Base-by-base conservation (phyloP, 2,329 filamentous ascomycete genomes). In the Sphaerulina musiva region DNA sequence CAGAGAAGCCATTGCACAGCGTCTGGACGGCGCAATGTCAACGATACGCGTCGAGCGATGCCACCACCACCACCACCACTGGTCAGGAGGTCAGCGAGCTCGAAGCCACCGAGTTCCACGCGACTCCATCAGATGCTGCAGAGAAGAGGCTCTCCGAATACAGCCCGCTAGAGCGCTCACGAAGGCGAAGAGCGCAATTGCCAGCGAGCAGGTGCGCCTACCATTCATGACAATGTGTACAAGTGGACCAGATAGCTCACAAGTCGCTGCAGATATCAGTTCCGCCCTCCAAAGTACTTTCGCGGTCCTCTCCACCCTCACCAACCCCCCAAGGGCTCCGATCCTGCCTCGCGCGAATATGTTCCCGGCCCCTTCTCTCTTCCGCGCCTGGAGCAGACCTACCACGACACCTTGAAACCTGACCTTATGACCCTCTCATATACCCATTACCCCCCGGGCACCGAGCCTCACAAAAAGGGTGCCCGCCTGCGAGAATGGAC, bases 291-390 rank as follows among this genome's bases (percentile, higher is more conserved):
- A 59, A 93, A 92, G 75, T 98, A 91, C 80, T 85, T 95, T 72
- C 88, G 92, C 67, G 93, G 93, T 53, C 91, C 91, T 60, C 79
- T 97, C 23, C 91, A 97, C 70, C 93, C 93, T 48, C 84, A 96
- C 66, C 89, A 95, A 75, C 87, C 89, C 55, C 92, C 89, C n/a
- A 80, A 84, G 39, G 81, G 84, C 48, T 93, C 91, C 59, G 88
- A 96, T 66, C 91, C 91, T 0, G 81, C 86, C 29, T 95, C 93
- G 55, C 86, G 93, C 68, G 79, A 89, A 68, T 98, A 93, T 71
- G 78, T 87, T 26, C 91, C 93, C 0, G 93, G 93, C 0, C 93
- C 93, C 1, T 98, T 97, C 78, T 87, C 85, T 68, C 78, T 87
- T 47, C 87, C 92, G 10, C 87, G 93, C 51, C 80, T 96, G 55